Percentiles rank a stretch among this genome's conserved stretches.
These are phyloP conservation scores for Phytophthora multivora DNA, from an alignment of 352 stramenopile species.

Conservation along the genomic window DNA sequence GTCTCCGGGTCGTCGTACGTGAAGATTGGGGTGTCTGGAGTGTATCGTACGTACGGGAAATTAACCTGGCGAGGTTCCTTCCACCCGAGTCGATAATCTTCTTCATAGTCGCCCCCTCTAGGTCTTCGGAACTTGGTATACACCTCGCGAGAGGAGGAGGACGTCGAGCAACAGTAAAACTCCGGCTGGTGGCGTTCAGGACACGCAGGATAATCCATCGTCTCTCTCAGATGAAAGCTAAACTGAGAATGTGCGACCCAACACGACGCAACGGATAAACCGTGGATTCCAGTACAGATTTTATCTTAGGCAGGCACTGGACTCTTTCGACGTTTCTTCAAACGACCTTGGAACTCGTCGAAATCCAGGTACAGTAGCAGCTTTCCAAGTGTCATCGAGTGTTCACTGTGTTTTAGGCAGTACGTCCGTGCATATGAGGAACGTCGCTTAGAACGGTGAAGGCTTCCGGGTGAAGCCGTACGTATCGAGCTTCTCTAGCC, in stretches of 20 bases:
- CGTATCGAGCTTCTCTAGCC: conserved; percentile 37
- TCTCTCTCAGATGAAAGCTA: conserved; percentile 2
- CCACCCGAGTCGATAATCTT: conserved; percentile 34
- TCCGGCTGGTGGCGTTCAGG: conserved; percentile 37
- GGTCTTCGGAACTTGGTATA: conserved; percentile 43
- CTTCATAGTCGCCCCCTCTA: conserved; percentile 31
- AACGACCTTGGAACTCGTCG: conserved; percentile 77
- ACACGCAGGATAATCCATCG: conserved; percentile 34
- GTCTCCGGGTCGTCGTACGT: conserved; percentile 30
- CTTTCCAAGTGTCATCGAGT: conserved; percentile 77
- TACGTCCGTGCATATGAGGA: conserved; percentile 68
- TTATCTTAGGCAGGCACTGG: not conserved
- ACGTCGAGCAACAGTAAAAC: conserved; percentile 44
- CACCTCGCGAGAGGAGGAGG: conserved; percentile 26
- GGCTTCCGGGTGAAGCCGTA: too few relatives aligned
- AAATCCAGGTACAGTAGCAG: conserved; percentile 89
- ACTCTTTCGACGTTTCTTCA: conserved; percentile 43
- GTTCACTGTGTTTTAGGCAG: conserved; percentile 54
- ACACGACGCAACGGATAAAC: not conserved
- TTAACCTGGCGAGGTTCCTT: conserved; percentile 32
- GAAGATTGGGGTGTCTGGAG: conserved; percentile 37
- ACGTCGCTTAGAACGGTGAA: conserved; percentile 31
- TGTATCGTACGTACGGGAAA: conserved; percentile 37
- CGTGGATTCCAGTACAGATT: not conserved
- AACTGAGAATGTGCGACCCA: conserved; percentile 7